These are phyloP conservation scores for Fusarium chlamydosporum DNA, from an alignment of 2,329 filamentous ascomycete genomes.

Conservation along the genomic window DNA sequence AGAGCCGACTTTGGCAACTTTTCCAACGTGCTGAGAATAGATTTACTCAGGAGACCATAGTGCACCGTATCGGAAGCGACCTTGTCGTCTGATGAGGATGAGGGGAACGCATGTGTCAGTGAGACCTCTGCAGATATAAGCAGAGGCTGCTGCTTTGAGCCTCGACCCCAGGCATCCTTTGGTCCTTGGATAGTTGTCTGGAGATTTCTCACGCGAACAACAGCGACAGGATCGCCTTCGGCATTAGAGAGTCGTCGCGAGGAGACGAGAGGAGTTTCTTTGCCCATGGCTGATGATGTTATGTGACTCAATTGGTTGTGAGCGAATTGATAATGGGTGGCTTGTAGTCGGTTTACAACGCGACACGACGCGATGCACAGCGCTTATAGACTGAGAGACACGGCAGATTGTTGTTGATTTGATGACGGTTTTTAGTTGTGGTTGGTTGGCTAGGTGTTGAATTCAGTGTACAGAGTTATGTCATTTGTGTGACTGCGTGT, in stretches of 20 bases:
- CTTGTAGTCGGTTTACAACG: neutral
- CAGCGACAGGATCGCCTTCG: slow-evolving; percentile 56
- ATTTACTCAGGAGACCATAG: slow-evolving; percentile 79
- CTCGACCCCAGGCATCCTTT: slow-evolving; percentile 77
- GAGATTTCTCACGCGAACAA: slow-evolving; percentile 74
- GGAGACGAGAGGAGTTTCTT: slow-evolving; percentile 43
- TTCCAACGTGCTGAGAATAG: slow-evolving; percentile 66
- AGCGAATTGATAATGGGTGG: slow-evolving; percentile 13
- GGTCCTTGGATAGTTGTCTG: slow-evolving; percentile 69
- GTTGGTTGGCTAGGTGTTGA: slow-evolving; percentile 16
- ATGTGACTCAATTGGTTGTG: slow-evolving; percentile 20
- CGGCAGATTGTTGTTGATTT: neutral
- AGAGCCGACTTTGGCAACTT: slow-evolving; percentile 24
- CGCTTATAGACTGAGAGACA: neutral
- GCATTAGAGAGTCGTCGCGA: slow-evolving; percentile 46
- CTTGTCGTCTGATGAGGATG: slow-evolving; percentile 70
- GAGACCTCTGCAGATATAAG: slow-evolving; percentile 72
- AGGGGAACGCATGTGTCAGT: slow-evolving; percentile 68
- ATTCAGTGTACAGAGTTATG: slow-evolving; percentile 23
- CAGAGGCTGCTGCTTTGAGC: slow-evolving; percentile 71
- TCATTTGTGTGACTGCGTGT: slow-evolving; percentile 29
- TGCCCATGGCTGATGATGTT: slow-evolving; percentile 35
- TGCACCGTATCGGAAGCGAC: slow-evolving; percentile 80
- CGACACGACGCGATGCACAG: neutral
- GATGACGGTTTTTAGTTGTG: neutral